A percentile compares a stretch with the other conserved stretches of the same genome.
phyloP scores from a whole-genome alignment of 1,284 basidiomycete genomes.

The Cryptococcus wingfieldii region DNA sequence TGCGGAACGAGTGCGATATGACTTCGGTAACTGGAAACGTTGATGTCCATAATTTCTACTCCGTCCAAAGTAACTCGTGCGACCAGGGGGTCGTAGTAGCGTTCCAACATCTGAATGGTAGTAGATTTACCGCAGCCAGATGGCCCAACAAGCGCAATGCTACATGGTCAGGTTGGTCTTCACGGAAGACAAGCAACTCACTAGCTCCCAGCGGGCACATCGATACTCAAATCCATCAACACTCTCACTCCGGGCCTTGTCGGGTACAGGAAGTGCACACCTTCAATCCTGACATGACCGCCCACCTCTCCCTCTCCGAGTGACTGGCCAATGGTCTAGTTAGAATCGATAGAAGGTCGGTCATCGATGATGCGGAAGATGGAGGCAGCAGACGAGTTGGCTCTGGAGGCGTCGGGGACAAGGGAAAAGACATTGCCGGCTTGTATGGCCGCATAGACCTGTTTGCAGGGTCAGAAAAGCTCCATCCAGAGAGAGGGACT shows the following conservation, averaged over 20 bases:
- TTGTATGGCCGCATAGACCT: conserved; percentile 38
- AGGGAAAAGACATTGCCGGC: conserved; percentile 71
- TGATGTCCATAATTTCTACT: conserved; percentile 70
- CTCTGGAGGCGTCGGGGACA: conserved; percentile 88
- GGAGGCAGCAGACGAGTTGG: conserved; percentile 70
- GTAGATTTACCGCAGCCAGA: conserved; percentile 62
- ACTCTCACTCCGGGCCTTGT: conserved; percentile 83
- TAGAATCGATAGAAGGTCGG: conserved; percentile 68
- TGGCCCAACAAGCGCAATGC: conserved; percentile 81
- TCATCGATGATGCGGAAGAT: conserved; percentile 79
- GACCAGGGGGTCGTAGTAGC: conserved; percentile 55
- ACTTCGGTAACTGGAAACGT: conserved; percentile 76
- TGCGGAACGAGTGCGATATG: conserved; percentile 87
- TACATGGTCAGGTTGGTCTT: conserved; percentile 1
- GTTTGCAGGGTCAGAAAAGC: background rate
- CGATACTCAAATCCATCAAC: conserved; percentile 70
- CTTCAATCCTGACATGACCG: conserved; percentile 72
- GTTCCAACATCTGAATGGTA: conserved; percentile 54
- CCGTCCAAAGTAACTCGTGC: conserved; percentile 63
- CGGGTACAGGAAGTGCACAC: conserved; percentile 93
- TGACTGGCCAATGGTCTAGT: conserved; percentile 67
- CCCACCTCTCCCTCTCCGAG: conserved; percentile 53
- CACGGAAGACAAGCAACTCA: conserved; percentile 23
- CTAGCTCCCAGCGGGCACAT: conserved; percentile 83
- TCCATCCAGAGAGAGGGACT: conserved; percentile 10